phyloP scores from a whole-genome alignment of 2,329 filamentous ascomycete species.

The Zalaria sp. region DNA sequence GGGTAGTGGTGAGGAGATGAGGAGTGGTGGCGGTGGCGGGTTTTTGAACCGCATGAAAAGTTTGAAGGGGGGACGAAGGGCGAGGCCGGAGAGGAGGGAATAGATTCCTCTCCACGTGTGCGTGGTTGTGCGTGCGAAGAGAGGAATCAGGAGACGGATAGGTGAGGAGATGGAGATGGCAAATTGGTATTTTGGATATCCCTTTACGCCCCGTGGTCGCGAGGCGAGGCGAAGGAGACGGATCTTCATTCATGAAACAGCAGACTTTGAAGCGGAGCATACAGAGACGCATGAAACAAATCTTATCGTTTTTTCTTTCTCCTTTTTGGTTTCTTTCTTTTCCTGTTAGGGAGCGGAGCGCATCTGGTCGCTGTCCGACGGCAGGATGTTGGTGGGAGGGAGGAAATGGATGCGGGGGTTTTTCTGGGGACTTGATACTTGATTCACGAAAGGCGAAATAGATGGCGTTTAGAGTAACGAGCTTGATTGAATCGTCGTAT shows the following conservation, averaged over 20 bases:
- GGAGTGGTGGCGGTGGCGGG: conserved; percentile 39
- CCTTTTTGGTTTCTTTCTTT: not conserved
- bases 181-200: too few species aligned
- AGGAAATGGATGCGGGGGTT: conserved; percentile 1
- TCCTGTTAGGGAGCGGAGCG: too few species aligned
- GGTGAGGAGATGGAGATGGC: not conserved
- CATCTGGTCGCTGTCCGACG: not conserved
- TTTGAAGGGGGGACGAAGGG: conserved; percentile 55
- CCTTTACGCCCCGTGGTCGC: too few species aligned
- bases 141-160: not conserved
- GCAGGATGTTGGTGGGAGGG: not conserved
- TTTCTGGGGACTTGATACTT: too few species aligned
- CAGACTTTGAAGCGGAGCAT: too few species aligned
- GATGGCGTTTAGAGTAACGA: too few species aligned
- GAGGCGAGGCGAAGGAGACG: too few species aligned
- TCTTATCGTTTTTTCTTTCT: not conserved
- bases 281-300: too few species aligned
- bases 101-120: not conserved
- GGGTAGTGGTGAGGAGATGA: conserved; percentile 3
- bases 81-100: conserved; percentile 16
- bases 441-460: not conserved
- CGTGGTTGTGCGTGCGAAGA: too few species aligned
- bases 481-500: not conserved
- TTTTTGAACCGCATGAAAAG: conserved; percentile 72
- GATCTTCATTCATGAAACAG: too few species aligned